phyloP scores from a whole-genome alignment of 2,329 filamentous ascomycete genomes.

The Trichoderma sp. region DNA sequence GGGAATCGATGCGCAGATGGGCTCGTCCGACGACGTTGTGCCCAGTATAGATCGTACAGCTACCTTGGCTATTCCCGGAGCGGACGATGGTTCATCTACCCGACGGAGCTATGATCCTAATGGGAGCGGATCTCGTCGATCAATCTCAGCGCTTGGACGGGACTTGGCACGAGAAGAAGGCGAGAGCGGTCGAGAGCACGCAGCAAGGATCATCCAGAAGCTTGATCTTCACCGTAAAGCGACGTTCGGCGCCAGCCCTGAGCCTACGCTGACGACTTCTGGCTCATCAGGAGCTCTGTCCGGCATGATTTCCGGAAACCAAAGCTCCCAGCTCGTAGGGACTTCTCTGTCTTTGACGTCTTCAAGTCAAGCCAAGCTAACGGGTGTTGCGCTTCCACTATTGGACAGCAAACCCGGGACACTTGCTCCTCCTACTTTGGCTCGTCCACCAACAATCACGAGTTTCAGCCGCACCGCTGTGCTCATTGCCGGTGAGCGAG shows the following conservation, averaged over 20 bases:
- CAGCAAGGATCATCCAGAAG: slow-evolving; percentile 88
- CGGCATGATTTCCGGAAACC: slow-evolving; percentile 79
- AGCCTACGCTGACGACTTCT: slow-evolving; percentile 45
- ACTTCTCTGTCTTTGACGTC: slow-evolving; percentile 44
- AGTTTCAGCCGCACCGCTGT: slow-evolving; percentile 86
- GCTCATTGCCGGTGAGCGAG: slow-evolving; percentile 75
- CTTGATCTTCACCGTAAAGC: slow-evolving; percentile 86
- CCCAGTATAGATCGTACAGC: slow-evolving; percentile 65
- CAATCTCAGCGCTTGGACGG: slow-evolving; percentile 56
- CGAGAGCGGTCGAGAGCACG: slow-evolving; percentile 78
- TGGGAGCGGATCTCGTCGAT: slow-evolving; percentile 53
- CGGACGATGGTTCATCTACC: slow-evolving; percentile 56
- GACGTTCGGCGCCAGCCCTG: slow-evolving; percentile 56
- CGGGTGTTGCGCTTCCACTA: slow-evolving; percentile 42
- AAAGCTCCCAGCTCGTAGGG: slow-evolving; percentile 58
- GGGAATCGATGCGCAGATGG: slow-evolving; percentile 66
- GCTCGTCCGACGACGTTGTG: slow-evolving; percentile 54
- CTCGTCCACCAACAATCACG: slow-evolving; percentile 80
- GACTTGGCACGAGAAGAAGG: slow-evolving; percentile 66
- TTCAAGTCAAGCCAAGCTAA: slow-evolving; percentile 37
- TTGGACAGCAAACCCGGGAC: slow-evolving; percentile 59
- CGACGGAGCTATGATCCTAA: slow-evolving; percentile 76
- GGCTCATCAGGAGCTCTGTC: slow-evolving; percentile 70
- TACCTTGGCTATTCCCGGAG: slow-evolving; percentile 65
- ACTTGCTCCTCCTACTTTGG: slow-evolving; percentile 80